phyloP scores from a whole-genome alignment of 2,329 filamentous ascomycete genomes.

The Pseudocercospora cruenta region DNA sequence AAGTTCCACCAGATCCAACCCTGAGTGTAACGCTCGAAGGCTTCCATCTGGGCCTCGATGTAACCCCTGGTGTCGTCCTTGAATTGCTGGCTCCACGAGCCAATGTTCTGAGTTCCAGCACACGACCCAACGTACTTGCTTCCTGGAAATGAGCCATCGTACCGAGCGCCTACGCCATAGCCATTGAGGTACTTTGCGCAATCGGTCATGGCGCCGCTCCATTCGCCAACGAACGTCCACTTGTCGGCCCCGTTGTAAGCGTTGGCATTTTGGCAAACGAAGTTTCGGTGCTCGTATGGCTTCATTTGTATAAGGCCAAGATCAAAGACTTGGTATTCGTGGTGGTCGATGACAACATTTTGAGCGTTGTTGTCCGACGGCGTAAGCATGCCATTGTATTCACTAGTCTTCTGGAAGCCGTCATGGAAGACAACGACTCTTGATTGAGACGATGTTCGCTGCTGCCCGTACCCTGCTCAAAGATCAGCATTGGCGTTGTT shows the following conservation, averaged over 20 bases:
- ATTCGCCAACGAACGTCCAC: slow-evolving; percentile 70
- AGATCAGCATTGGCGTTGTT: background rate
- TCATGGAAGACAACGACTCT: slow-evolving; percentile 61
- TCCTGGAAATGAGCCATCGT: slow-evolving; percentile 58
- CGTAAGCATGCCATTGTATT: slow-evolving; percentile 66
- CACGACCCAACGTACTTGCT: slow-evolving; percentile 59
- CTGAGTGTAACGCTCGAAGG: slow-evolving; percentile 55
- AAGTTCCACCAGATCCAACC: slow-evolving; percentile 65
- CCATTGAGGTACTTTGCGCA: slow-evolving; percentile 58
- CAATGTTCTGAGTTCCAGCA: slow-evolving; percentile 52
- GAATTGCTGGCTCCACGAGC: slow-evolving; percentile 50
- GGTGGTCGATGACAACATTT: slow-evolving; percentile 66
- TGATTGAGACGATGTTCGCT: slow-evolving; percentile 36
- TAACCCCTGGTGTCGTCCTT: slow-evolving; percentile 55
- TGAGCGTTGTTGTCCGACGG: slow-evolving; percentile 53
- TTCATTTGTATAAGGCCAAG: slow-evolving; percentile 54
- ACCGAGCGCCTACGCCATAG: slow-evolving; percentile 62
- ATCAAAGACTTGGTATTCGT: slow-evolving; percentile 70
- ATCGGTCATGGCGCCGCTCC: slow-evolving; percentile 69
- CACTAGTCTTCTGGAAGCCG: slow-evolving; percentile 56
- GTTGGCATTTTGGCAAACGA: slow-evolving; percentile 59
- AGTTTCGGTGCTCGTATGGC: slow-evolving; percentile 57
- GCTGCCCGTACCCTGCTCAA: slow-evolving; percentile 44
- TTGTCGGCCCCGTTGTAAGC: slow-evolving; percentile 61
- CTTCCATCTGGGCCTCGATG: slow-evolving; percentile 59